These are phyloP conservation scores for Gyrodon lividus DNA, from an alignment of 768 basidiomycete genomes.

Conservation along the genomic window DNA sequence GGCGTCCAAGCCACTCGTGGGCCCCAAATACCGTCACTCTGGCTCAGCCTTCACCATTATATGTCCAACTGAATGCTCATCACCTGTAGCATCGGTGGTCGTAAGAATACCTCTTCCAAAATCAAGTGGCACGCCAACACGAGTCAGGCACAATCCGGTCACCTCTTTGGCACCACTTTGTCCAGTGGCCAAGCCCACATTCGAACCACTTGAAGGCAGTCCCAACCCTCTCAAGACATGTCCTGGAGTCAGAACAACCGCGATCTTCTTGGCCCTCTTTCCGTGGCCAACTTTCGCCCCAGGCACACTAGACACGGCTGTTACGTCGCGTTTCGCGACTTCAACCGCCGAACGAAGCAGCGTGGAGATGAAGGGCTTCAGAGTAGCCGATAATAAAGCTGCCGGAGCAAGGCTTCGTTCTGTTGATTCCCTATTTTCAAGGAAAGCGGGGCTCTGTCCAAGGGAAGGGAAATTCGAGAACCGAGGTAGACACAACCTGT, in stretches of 20 bases:
- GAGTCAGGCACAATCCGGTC: conserved; percentile 29
- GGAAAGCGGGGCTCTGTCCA: conserved; percentile 8
- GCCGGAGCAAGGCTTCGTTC: conserved; percentile 34
- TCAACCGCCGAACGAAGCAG: conserved; percentile 36
- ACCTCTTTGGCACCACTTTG: conserved; percentile 12
- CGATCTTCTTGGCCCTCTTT: conserved; percentile 23
- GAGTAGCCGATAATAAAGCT: conserved; percentile 36
- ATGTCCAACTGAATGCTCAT: not conserved
- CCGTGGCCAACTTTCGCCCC: conserved; percentile 17
- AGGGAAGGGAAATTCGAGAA: conserved; percentile 15
- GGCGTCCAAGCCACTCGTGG: not conserved
- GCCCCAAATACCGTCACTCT: conserved; percentile 1
- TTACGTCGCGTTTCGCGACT: conserved; percentile 32
- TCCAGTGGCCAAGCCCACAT: not conserved
- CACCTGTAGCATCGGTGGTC: not conserved
- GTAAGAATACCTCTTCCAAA: conserved; percentile 11
- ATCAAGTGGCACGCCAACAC: conserved; percentile 28
- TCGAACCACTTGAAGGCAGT: conserved; percentile 5
- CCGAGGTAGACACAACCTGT: conserved; percentile 19
- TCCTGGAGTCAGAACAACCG: conserved; percentile 36
- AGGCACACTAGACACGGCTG: conserved; percentile 16
- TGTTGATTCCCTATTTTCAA: conserved; percentile 12
- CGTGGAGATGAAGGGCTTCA: conserved; percentile 33
- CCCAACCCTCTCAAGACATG: conserved; percentile 41
- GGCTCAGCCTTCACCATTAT: conserved; percentile 11